Base-by-base conservation (phyloP, 305 asterid species). In the Striga hermonthica region DNA sequence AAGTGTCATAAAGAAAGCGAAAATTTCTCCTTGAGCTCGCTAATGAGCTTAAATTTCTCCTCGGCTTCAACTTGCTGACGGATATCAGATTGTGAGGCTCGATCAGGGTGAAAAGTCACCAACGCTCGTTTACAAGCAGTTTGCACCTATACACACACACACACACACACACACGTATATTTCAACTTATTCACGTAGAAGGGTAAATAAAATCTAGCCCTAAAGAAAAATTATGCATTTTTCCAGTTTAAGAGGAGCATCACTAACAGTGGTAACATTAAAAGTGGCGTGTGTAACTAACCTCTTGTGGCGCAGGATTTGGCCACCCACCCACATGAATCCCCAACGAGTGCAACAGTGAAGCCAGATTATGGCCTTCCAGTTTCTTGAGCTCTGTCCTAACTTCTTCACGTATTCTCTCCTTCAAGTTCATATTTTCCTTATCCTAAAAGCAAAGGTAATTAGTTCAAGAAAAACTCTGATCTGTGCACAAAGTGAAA, bases 31-130 rank as follows among this genome's bases (percentile, higher is more conserved):
- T 86, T 88, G 80, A 88, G 75, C 43, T 92, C 88, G 65, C 80
- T 82, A 31, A 94, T 82, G 62, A 94, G 95, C 89, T 94, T 94
- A 68, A 94, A 90, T 70, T 84, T 94, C 75, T 94, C 99, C 81
- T 94, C 99, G 16, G 99, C 92, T 75, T 94, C 99, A 56, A 94
- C 99, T 71, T 82, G 90, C 68, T 79, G 83, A 31, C 87, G 88
- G 40, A 85, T 63, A 71, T 90, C 88, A 59, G 84, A 79, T 71
- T 70, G 77, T 14, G 80, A 74, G 73, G 95, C 88, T 67, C 97
- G 86, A 70, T 94, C 99, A 12, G 99, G 99, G 72, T 94, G 99
- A 72, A 88, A 88, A n/a, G 87, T 74, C 73, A 94, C 71, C 72
- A 90, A 77, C n/a, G 99, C 97, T 59, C 78, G 73, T 73, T 86